Conservation (phyloP, 1,284 basidiomycete genomes). For the Anthracocystis panici-leucophaei region DNA sequence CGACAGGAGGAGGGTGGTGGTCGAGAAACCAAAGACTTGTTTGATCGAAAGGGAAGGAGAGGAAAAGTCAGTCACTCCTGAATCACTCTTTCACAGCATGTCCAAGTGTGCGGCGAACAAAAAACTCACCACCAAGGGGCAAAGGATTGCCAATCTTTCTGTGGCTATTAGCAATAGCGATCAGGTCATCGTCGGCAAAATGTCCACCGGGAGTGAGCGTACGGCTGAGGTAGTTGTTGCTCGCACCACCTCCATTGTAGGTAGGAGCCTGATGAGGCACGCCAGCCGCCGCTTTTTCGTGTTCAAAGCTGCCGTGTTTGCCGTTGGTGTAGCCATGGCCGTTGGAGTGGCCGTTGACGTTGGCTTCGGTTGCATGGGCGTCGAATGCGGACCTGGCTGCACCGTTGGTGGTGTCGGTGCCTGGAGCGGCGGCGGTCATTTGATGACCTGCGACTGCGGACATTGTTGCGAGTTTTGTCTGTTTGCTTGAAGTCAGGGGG, state of each 20-base stretch:
- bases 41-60: neutral
- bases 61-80: neutral
- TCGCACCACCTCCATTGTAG: constrained; percentile 31
- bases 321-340: constrained; percentile 15
- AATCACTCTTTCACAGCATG: neutral
- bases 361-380: constrained; percentile 4
- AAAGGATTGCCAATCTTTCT: constrained; percentile 53
- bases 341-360: constrained; percentile 11
- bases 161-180: constrained; percentile 51
- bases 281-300: constrained; percentile 16
- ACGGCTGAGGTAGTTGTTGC: constrained; percentile 16
- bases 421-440: constrained; percentile 29
- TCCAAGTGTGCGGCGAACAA: neutral
- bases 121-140: constrained; percentile 48
- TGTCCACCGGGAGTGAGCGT: constrained; percentile 57
- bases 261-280: constrained; percentile 34
- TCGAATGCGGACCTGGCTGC: constrained; percentile 3
- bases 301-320: constrained; percentile 23
- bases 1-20: constrained; percentile 52
- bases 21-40: constrained; percentile 45
- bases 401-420: constrained; percentile 14
- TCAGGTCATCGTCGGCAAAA: constrained; percentile 49
- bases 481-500: neutral
- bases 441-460: constrained; percentile 24
- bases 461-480: constrained; percentile 18